Base-by-base conservation (phyloP, 148 eudicot species). In the Arbutus unedo region DNA sequence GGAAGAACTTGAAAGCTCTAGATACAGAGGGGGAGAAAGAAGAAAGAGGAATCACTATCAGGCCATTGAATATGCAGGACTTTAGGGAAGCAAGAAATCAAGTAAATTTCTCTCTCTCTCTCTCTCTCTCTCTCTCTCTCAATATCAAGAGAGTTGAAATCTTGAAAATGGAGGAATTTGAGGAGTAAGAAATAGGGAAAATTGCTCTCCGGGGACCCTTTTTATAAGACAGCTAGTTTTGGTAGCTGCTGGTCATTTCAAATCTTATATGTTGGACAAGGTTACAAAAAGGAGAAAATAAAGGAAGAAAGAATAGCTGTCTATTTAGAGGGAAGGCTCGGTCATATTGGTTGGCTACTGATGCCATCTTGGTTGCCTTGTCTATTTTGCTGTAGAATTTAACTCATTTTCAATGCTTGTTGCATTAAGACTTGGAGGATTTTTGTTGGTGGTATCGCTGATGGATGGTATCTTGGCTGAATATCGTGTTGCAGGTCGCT, bases 21-120 rank as follows among this genome's bases (percentile, higher is more conserved):
- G 78, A 77, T 3, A 81, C 31, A 62, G 86, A 87, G 82, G 91
- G 78, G 47, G 82, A 48, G 48, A 85, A 84, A 54, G 88, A 89
- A 83, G 98, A 92, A 56, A 89, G 86, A 83, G 86, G 83, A 41
- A 86, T 93, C 50, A 90, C 91, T 4, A 86, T 93, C 16, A 89
- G 98, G 85, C 87, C 98, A 23, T 84, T 95, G 82, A 91, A 90
- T 83, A 87, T 91, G 88, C 89, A 88, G 54, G 98, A 95, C 83
- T 91, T 95, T 44, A 91, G 84, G 87, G 93, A 92, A 84, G 97
- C 96, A 4, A 95, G 89, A 85, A 89, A 87, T 71, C 98, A 95
- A 94, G 98, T 92, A 81, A 73, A 49, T 47, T 21, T 13, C 13
- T 31, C 78, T 70, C 5, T 53, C 64, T 25, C 71, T 25, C 16